phyloP scores from a whole-genome alignment of 164 flowering plant genomes.

The Cinnamomum micranthum region DNA sequence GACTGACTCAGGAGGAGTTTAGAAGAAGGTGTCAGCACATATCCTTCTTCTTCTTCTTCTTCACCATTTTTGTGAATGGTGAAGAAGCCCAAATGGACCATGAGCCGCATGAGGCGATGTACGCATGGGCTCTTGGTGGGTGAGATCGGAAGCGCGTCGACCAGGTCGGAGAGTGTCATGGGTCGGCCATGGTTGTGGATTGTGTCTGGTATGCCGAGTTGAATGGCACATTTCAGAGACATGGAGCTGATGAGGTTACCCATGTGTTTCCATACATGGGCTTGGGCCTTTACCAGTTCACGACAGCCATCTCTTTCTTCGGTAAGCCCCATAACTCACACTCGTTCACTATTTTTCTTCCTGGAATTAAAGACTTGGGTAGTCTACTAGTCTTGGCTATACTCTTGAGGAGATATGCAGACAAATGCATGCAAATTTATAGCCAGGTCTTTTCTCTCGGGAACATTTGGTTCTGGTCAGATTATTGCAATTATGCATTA shows the following conservation, averaged over 20 bases:
- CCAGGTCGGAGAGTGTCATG: neutral
- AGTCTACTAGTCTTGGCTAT: too few species aligned
- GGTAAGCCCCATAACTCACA: too few species aligned
- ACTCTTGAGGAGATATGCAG: too few species aligned
- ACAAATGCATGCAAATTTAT: too few species aligned
- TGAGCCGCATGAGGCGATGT: slow-evolving; percentile 15
- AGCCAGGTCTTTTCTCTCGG: too few species aligned
- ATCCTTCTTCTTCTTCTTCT: slow-evolving; percentile 2
- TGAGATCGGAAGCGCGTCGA: neutral
- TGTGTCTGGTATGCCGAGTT: slow-evolving; percentile 7
- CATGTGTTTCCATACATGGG: slow-evolving; percentile 6
- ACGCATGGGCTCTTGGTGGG: neutral
- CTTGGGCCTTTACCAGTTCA: slow-evolving; percentile 1
- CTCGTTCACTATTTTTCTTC: too few species aligned
- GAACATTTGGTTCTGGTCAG: too few species aligned
- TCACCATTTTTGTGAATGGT: neutral
- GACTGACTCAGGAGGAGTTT: neutral
- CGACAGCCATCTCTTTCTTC: neutral
- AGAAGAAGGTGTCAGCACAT: slow-evolving; percentile 9
- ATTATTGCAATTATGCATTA: too few species aligned
- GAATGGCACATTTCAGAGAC: slow-evolving; percentile 11
- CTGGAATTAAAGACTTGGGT: too few species aligned
- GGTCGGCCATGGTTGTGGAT: slow-evolving; percentile 10
- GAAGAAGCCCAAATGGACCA: slow-evolving; percentile 20
- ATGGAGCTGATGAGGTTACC: slow-evolving; percentile 4